Percentiles rank a stretch among this genome's conserved stretches.
These are phyloP conservation scores for Apiotrichum gamsii DNA, from an alignment of 1,284 basidiomycete species.

Conservation along the genomic window DNA sequence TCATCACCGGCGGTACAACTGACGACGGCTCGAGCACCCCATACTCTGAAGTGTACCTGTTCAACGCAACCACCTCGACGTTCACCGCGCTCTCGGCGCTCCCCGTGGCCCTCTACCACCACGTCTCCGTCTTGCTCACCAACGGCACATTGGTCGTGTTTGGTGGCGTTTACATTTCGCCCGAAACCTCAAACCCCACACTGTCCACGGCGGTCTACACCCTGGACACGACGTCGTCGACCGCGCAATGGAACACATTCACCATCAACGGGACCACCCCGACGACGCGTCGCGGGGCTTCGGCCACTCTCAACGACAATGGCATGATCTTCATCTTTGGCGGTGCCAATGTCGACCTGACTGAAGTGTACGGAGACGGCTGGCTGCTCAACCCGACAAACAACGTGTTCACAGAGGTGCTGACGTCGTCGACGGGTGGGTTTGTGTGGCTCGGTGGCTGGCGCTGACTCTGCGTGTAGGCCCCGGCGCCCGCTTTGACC, in stretches of 20 bases:
- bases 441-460: neutral
- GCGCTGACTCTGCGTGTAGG: slow-evolving; percentile 42
- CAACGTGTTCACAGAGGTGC: slow-evolving; percentile 35
- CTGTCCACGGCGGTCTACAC: slow-evolving; percentile 58
- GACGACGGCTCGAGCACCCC: slow-evolving; percentile 64
- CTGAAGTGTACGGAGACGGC: slow-evolving; percentile 59
- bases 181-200: slow-evolving; percentile 23
- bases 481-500: slow-evolving; percentile 60
- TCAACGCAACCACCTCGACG: slow-evolving; percentile 50
- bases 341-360: slow-evolving; percentile 59
- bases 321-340: slow-evolving; percentile 66
- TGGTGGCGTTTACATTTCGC: slow-evolving; percentile 61
- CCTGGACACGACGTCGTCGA: slow-evolving; percentile 56
- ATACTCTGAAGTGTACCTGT: slow-evolving; percentile 61
- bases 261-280: slow-evolving; percentile 51
- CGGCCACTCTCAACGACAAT: slow-evolving; percentile 52
- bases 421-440: neutral
- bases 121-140: slow-evolving; percentile 59
- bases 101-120: slow-evolving; percentile 64
- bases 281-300: slow-evolving; percentile 61
- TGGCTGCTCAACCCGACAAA: slow-evolving; percentile 65
- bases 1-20: slow-evolving; percentile 67
- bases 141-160: slow-evolving; percentile 67
- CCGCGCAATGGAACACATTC: slow-evolving; percentile 54
- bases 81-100: slow-evolving; percentile 58